Base-by-base conservation (phyloP, 2,329 filamentous ascomycete genomes). In the Microsporum ferrugineum region DNA sequence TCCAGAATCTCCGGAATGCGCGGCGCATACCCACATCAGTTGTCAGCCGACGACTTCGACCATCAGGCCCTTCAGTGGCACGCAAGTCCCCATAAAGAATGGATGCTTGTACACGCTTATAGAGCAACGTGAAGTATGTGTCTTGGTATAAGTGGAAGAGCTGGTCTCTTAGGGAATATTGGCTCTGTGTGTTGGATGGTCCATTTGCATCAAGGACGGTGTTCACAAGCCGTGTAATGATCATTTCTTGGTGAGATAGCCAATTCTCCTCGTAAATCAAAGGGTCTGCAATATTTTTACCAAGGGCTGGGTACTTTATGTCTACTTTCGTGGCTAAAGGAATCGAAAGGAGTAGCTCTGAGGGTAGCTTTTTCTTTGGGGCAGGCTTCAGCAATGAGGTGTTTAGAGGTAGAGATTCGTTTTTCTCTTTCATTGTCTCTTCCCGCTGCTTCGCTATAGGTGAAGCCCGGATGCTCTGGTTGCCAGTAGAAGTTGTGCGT, bases 221-320 rank as follows among this genome's bases (percentile, higher is more conserved):
- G 68, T 86, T 87, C 55, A 83, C 69, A 5, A 86, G 73, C 67
- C 85, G 83, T 0, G 82, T 82, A 51, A 86, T 79, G 41, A 82
- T 79, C 27, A 81, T 73, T 67, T 86, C 84, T 67, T 86, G 83
- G 63, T 85, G 80, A 10, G 75, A 76, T 41, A 86, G 78, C 83
- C 84, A 86, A 61, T 80, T 76, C 53, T 85, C 82, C 66, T 86
- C 83, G 68, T 85, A 85, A 64, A 86, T 74, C 59, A 80, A 76
- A n/a, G 82, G 77, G 56, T 79, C 78, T 1, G 74, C 71, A 31
- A 86, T 74, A 65, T 84, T 77, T 62, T 85, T 81, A 0, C 70
- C 66, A 2, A 85, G 71, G 2, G 84, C 70, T 1, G 81, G 80
- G 66, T 82, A 84, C 57, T 76, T 34, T 5, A 33, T 33, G 12